Percentiles rank a stretch among this genome's conserved stretches.
These are phyloP conservation scores for Lachancea quebecensis DNA, from an alignment of 805 yeast genomes.

Conservation along the genomic window DNA sequence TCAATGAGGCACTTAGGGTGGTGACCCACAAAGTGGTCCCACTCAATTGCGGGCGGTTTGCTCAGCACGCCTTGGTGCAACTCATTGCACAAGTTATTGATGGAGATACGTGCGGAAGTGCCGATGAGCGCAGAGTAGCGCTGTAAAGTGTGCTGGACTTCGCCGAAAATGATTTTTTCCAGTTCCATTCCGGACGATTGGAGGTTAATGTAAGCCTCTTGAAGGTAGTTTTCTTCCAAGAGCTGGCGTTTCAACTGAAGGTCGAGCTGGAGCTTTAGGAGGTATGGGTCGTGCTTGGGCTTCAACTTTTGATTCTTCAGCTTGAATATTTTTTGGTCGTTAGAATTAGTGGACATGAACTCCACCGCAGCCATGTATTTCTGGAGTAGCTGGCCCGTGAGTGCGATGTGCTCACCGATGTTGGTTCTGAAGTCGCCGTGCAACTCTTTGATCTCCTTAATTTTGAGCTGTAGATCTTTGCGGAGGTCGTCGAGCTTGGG, in stretches of 20 bases:
- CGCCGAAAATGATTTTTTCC: conserved; percentile 55
- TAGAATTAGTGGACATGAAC: conserved; percentile 34
- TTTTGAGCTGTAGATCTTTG: conserved; percentile 66
- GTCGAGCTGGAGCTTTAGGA: conserved; percentile 54
- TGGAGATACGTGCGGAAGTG: conserved; percentile 46
- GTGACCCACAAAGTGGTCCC: conserved; percentile 57
- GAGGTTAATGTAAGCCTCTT: conserved; percentile 57
- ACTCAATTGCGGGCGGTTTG: conserved; percentile 57
- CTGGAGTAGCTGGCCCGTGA: conserved; percentile 50
- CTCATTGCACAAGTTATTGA: conserved; percentile 44
- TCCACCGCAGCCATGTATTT: conserved; percentile 42
- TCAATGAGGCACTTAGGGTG: conserved; percentile 36
- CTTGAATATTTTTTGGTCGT: conserved; percentile 19
- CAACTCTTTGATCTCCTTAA: conserved; percentile 70
- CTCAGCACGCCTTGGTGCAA: conserved; percentile 39
- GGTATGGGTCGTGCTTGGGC: conserved; percentile 52
- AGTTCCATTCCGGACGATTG: conserved; percentile 61
- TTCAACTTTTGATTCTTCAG: conserved; percentile 24
- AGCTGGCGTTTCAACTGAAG: conserved; percentile 56
- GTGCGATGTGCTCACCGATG: conserved; percentile 52
- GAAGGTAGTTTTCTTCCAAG: conserved; percentile 56
- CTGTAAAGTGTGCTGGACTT: conserved; percentile 51
- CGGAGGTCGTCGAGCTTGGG: conserved; percentile 54
- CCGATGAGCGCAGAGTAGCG: conserved; percentile 46
- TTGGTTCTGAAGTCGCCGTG: conserved; percentile 57